These are phyloP conservation scores for Helminthosporium solani DNA, from an alignment of 2,329 filamentous ascomycete species.

Conservation along the genomic window DNA sequence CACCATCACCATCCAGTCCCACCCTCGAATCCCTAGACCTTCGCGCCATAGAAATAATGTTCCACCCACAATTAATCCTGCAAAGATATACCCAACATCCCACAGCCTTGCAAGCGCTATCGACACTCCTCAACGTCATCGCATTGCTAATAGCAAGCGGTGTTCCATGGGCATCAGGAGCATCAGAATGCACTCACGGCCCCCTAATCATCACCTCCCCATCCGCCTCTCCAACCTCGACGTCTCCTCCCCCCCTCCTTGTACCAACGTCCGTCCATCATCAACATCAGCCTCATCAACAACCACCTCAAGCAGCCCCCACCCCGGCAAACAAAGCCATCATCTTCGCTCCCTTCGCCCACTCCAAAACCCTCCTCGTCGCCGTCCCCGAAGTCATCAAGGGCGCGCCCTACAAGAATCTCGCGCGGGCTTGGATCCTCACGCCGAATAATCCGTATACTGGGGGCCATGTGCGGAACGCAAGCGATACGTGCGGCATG, in stretches of 20 bases:
- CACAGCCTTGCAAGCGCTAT: slow-evolving; percentile 20
- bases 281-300: too few relatives aligned
- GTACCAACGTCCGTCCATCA: too few relatives aligned
- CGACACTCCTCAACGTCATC: slow-evolving; percentile 21
- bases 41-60: slow-evolving; percentile 13
- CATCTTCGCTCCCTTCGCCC: slow-evolving; percentile 35
- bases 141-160: slow-evolving; percentile 28
- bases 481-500: background rate
- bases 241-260: too few relatives aligned
- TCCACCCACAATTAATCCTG: slow-evolving; percentile 38
- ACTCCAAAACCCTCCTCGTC: slow-evolving; percentile 33
- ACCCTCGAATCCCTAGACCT: background rate
- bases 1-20: slow-evolving; percentile 9
- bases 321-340: slow-evolving; percentile 22
- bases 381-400: slow-evolving; percentile 33
- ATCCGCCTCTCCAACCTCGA: background rate
- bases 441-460: slow-evolving; percentile 25
- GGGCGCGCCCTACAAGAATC: slow-evolving; percentile 13
- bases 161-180: slow-evolving; percentile 35
- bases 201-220: slow-evolving; percentile 25
- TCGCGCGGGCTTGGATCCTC: slow-evolving; percentile 42
- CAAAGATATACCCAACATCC: slow-evolving; percentile 38
- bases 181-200: slow-evolving; percentile 32
- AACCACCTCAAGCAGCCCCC: background rate
- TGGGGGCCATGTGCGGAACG: background rate